Evolutionary conservation across 2,329 filamentous ascomycete genomes (phyloP), one percentile per base, ranked within the genome.

Genomic region (Conoideocrella luteorostrata): DNA sequence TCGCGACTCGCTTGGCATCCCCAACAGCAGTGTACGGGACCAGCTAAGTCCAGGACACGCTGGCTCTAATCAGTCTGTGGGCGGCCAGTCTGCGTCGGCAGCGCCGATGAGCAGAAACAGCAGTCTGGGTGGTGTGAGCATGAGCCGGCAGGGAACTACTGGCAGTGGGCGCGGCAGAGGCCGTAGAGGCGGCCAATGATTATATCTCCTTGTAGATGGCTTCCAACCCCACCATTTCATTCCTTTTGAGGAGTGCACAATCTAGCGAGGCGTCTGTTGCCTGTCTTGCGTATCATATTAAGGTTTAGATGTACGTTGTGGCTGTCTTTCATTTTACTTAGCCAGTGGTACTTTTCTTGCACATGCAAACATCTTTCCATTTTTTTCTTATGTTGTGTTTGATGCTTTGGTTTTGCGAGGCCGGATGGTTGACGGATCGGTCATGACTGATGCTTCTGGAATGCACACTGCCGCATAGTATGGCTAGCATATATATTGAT

Each of bases 21-120:
- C 72, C 2, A 54, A 56, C 13, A 56, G 63, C 21, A 71, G 65
- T 52, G 49, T 69, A 18, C 66, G 70, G 42, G 72, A 71, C 35
- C 66, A 73, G 38, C 38, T 54, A 36, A 57, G 62, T 52, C 54
- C 62, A 40, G 41, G 51, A 17, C 56, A 52, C 46, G 48, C 32
- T 22, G 51, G 49, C 15, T 43, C 52, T 15, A 39, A 30, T 18
- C 52, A 54, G 5, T 53, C 56, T 2, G 50, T 56, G 5, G 56
- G 54, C 4, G 52, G 56, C 3, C 45, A 59, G 6, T 60, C 57
- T 3, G 63, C 63, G 0, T 69, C 66, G 0, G 64, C 65, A 12
- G 39, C 35, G 1, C 69, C 75, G 1, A 78, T 78, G 72, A 78
- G 74, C 52, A 70, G 74, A 29, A 73, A 75, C 56, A 77, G 71